Evolutionary conservation across 73 alveolate species (phyloP), one percentile per base, ranked within the genome.

Genomic region (Paramecium caudatum): DNA sequence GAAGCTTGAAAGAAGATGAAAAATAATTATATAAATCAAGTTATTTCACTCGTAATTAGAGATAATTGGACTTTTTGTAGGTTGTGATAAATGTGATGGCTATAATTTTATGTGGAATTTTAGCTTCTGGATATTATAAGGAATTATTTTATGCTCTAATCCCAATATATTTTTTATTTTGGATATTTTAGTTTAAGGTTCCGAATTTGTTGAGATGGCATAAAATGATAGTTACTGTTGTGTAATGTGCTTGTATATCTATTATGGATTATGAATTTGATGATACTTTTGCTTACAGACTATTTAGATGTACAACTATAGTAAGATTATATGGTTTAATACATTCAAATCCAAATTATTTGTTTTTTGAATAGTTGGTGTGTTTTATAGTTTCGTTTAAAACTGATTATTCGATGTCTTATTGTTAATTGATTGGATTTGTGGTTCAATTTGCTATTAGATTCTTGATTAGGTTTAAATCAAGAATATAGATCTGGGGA

Each of bases 251-350:
- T n/a, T 33, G 47, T 4, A 65, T 65, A 33, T 65, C 83, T n/a
- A 65, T 65, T 46, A 33, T 65, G 47, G 83, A 65, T 33, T 65
- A 65, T n/a, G 19, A 30, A 30, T 65, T 65, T 65, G 83, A 65
- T 25, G 83, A 43, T 2, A 65, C 34, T 6, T 65, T 65, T 34
- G 50, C 50, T 13, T 5, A 33, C 27, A 65, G 83, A 36, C 34
- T 65, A 12, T 33, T 65, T 33, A 30, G 34, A 65, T 30, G 50
- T 13, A 30, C 50, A 10, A 39, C 68, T 3, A 41, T 45, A 41
- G 16, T 37, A 0, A 37, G 88, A 74, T 45, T 74, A 34, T 74
- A 27, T 13, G 43, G 47, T 74, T 27, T 74, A 4, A 21, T 37
- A 3, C 88, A 74, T 45, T 27, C 88, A 16, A 74, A 74, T 74